Percentiles rank a stretch among this genome's conserved stretches.
Evolutionary conservation across 768 basidiomycete genomes (phyloP).

Genomic region (Termitomyces heimii): DNA sequence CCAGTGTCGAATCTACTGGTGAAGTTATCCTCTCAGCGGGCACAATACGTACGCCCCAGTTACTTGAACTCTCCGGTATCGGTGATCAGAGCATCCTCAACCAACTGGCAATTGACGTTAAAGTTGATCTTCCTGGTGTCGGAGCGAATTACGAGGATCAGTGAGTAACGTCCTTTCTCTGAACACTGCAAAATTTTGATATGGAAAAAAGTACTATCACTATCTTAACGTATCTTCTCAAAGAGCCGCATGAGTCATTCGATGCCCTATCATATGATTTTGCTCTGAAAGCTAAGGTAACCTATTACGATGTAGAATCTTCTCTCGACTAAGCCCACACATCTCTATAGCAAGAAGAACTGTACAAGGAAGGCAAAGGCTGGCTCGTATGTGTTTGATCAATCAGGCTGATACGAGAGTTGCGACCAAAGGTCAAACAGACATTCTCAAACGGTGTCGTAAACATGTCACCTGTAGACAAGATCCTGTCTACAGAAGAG

Average conservation of each 20-base stretch:
- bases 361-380: slow-evolving; percentile 21
- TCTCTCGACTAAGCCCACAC: neutral
- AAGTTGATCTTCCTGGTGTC: slow-evolving; percentile 27
- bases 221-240: slow-evolving; percentile 24
- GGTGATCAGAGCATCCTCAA: slow-evolving; percentile 17
- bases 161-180: slow-evolving; percentile 5
- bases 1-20: slow-evolving; percentile 11
- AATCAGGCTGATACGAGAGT: neutral
- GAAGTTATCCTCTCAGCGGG: slow-evolving; percentile 26
- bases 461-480: slow-evolving; percentile 22
- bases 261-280: slow-evolving; percentile 24
- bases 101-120: slow-evolving; percentile 18
- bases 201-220: slow-evolving; percentile 17
- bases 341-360: slow-evolving; percentile 19
- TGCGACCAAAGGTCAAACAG: slow-evolving; percentile 7
- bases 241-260: slow-evolving; percentile 21
- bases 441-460: slow-evolving; percentile 24
- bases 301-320: neutral
- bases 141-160: slow-evolving; percentile 29
- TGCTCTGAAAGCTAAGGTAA: slow-evolving; percentile 21
- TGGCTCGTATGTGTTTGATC: slow-evolving; percentile 19
- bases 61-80: slow-evolving; percentile 29
- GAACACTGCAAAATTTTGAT: neutral
- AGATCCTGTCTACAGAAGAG: slow-evolving; percentile 19
- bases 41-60: slow-evolving; percentile 26